These are phyloP conservation scores for Cyberlindnera meyerae DNA, from an alignment of 805 yeast species.

Conservation along the genomic window DNA sequence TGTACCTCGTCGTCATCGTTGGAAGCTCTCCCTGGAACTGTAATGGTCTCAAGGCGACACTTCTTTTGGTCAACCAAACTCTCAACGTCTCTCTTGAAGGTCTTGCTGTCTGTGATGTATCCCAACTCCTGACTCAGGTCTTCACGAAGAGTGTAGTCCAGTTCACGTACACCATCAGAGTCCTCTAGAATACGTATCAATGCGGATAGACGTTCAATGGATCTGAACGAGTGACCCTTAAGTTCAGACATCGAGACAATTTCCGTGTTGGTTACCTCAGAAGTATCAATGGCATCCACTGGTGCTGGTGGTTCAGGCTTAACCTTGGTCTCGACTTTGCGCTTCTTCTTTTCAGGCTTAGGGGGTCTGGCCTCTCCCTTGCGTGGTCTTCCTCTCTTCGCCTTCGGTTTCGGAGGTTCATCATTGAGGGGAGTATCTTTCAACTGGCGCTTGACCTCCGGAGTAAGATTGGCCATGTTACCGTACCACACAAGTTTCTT, in stretches of 20 bases:
- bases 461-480: background rate
- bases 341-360: slow-evolving; percentile 8
- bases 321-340: background rate
- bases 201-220: slow-evolving; percentile 39
- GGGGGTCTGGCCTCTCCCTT: slow-evolving; percentile 21
- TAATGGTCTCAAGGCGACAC: slow-evolving; percentile 21
- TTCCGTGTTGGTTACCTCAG: slow-evolving; percentile 4
- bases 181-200: slow-evolving; percentile 38
- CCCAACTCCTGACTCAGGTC: slow-evolving; percentile 37
- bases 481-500: slow-evolving; percentile 18
- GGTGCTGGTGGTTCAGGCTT: too few relatives aligned
- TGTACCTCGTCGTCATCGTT: slow-evolving; percentile 1
- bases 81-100: slow-evolving; percentile 42
- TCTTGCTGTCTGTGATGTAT: slow-evolving; percentile 49
- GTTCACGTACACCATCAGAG: slow-evolving; percentile 40
- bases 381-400: slow-evolving; percentile 25
- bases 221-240: slow-evolving; percentile 38
- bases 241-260: slow-evolving; percentile 28
- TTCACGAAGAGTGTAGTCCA: slow-evolving; percentile 4
- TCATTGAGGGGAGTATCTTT: slow-evolving; percentile 3
- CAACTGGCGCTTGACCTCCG: slow-evolving; percentile 6
- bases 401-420: slow-evolving; percentile 2
- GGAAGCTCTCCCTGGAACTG: slow-evolving; percentile 19
- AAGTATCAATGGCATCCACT: background rate
- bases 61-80: slow-evolving; percentile 31